Evolutionary conservation across 306 rosid species (phyloP), one percentile per base, ranked within the genome.

Genomic region (Chamaecrista fasciculata): DNA sequence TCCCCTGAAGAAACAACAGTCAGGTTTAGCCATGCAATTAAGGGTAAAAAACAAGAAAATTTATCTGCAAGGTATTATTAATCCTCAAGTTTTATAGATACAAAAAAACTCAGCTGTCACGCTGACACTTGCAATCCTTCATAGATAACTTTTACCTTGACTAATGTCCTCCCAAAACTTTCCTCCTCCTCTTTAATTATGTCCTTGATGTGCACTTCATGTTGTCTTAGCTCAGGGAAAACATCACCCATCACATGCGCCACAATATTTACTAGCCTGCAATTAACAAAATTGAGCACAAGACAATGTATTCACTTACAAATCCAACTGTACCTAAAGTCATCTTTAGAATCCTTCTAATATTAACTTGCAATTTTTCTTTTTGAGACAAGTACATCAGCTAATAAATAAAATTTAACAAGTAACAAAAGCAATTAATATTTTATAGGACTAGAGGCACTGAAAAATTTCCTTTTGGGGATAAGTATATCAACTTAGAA

Each of bases 121-220:
- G 25, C 24, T 36, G 51, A 66, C 74, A 19, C 44, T 64, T 56
- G n/a, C 40, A 19, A 21, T 10, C 20, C 46, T 63, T 11, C 14
- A 58, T 24, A 68, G 62, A 40, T 60, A 56, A 70, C 25, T 19
- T 76, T 81, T 56, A 90, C 99, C 97, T 91, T 95, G 59, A 84
- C 81, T 79, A 95, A 78, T 72, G 99, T 95, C 86, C 89, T 89
- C 21, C 97, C 99, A 73, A 94, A 94, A 76, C 96, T 86, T 70
- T 91, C 95, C 78, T 94, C 99, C 78, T 94, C 99, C 81, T 94
- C 97, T 77, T 80, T 80, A 68, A 94, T 87, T 64, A 89, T 76
- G 19, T 81, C 84, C 65, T 78, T 87, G 48, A 91, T 94, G 74
- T 73, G 82, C 25, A 11, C 81, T 86, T 91, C 89, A 49, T 84